phyloP scores from a whole-genome alignment of 306 rosid genomes.

The Phaseolus lunatus region DNA sequence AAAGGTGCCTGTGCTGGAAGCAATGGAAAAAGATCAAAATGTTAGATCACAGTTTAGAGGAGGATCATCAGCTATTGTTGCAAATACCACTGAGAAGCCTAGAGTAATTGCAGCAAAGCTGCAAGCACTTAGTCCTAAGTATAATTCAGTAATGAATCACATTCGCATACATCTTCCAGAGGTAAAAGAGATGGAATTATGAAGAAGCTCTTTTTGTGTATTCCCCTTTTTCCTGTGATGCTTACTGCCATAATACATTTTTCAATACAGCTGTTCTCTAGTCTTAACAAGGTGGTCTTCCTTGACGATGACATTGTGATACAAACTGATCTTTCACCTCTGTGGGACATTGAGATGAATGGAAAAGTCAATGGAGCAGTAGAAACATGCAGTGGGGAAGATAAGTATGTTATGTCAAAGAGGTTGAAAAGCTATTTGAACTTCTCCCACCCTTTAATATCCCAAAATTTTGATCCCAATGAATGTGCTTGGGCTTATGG shows the following conservation, averaged over 20 bases:
- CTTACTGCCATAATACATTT: constrained; percentile 37
- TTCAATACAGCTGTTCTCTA: constrained; percentile 80
- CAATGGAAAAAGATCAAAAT: constrained; percentile 87
- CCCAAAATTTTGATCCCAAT: constrained; percentile 63
- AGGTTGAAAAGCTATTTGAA: constrained; percentile 84
- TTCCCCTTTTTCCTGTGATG: constrained; percentile 7
- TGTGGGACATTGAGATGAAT: constrained; percentile 91
- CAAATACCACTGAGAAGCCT: constrained; percentile 80
- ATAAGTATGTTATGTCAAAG: constrained; percentile 90
- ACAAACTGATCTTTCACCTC: constrained; percentile 94
- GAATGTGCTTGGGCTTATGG: constrained; percentile 99
- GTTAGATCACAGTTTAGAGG: constrained; percentile 82
- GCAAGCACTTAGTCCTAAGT: constrained; percentile 92
- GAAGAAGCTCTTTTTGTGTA: background rate
- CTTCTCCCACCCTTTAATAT: constrained; percentile 90
- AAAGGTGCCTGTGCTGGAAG: constrained; percentile 88
- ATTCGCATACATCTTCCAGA: constrained; percentile 94
- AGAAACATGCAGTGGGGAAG: constrained; percentile 86
- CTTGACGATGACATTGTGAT: constrained; percentile 90
- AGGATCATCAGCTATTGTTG: constrained; percentile 87
- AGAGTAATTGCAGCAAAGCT: constrained; percentile 77
- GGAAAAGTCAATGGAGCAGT: constrained; percentile 99
- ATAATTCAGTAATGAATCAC: constrained; percentile 94
- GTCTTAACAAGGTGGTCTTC: constrained; percentile 85
- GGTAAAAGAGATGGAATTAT: constrained; percentile 54